Conservation (phyloP, 129 eudicot genomes). For the Flaveria ramosissima region DNA sequence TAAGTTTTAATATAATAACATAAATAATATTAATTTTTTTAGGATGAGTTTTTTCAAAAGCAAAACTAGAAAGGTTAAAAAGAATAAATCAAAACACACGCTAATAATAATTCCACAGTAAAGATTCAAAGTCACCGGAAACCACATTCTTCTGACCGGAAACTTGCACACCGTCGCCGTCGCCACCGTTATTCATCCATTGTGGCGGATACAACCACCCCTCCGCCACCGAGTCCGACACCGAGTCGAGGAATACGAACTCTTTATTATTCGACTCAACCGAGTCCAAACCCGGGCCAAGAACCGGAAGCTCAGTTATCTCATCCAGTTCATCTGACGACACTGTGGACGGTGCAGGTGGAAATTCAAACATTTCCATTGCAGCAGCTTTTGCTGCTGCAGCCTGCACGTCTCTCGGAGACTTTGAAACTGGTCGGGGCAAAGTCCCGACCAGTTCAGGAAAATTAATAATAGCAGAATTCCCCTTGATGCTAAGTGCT, state of each 20-base stretch:
- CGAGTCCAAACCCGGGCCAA: constrained; percentile 49
- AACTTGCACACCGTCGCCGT: constrained; percentile 32
- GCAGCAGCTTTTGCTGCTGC: constrained; percentile 94
- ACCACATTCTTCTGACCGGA: constrained; percentile 33
- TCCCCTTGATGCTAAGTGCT: constrained; percentile 76
- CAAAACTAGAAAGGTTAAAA: constrained; percentile 14
- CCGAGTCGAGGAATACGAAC: constrained; percentile 57
- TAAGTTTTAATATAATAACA: constrained; percentile 1
- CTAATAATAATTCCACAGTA: constrained; percentile 51
- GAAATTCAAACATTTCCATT: constrained; percentile 60
- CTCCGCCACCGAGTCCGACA: constrained; percentile 46
- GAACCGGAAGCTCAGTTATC: constrained; percentile 68
- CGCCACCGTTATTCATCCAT: constrained; percentile 39
- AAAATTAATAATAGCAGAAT: constrained; percentile 76
- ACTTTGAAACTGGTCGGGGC: constrained; percentile 63
- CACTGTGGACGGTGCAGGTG: constrained; percentile 16
- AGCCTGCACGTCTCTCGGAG: constrained; percentile 75
- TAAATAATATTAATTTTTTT: background rate
- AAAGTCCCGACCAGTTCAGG: constrained; percentile 61
- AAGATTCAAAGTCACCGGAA: constrained; percentile 45
- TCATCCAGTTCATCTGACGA: constrained; percentile 58
- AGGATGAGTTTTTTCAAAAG: background rate
- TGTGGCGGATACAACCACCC: constrained; percentile 76
- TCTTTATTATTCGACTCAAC: constrained; percentile 42
- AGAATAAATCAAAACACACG: background rate